phyloP scores from a whole-genome alignment of 495 filamentous ascomycete genomes.

The Neurospora sp. region DNA sequence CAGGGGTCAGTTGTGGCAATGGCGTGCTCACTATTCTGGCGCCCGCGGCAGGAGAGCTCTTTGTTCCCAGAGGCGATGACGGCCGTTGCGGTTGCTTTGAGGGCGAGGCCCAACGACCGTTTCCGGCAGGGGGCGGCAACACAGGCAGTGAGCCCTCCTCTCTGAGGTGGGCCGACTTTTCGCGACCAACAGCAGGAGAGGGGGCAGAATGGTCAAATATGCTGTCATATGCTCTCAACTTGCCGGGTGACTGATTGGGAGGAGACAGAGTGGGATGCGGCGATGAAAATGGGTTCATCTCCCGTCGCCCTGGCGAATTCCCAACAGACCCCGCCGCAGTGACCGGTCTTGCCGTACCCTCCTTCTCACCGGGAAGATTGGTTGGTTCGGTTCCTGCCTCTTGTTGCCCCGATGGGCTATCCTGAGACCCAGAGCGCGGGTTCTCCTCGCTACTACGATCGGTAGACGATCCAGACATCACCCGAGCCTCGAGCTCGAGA shows the following conservation, averaged over 20 bases:
- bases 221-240: conserved; percentile 31
- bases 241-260: conserved; percentile 28
- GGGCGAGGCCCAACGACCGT: conserved; percentile 19
- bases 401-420: background rate
- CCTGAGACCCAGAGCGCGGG: background rate
- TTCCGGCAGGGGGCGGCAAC: conserved; percentile 13
- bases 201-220: conserved; percentile 25
- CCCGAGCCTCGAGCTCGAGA: conserved; percentile 13
- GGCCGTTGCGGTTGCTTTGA: conserved; percentile 21
- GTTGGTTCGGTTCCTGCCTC: conserved; percentile 7
- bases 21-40: conserved; percentile 11
- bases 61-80: conserved; percentile 24
- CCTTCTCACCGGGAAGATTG: background rate
- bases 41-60: conserved; percentile 11
- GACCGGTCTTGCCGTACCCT: background rate
- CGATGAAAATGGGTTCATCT: conserved; percentile 32
- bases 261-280: conserved; percentile 34
- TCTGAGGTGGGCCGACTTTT: background rate
- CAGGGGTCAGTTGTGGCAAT: conserved; percentile 19
- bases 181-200: conserved; percentile 2
- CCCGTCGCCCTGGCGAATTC: conserved; percentile 2
- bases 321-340: background rate
- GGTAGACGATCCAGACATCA: background rate
- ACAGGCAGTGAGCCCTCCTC: conserved; percentile 11
- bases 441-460: background rate